Evolutionary conservation across 495 filamentous ascomycete species (phyloP).

Genomic region (Penicillium antarcticum): DNA sequence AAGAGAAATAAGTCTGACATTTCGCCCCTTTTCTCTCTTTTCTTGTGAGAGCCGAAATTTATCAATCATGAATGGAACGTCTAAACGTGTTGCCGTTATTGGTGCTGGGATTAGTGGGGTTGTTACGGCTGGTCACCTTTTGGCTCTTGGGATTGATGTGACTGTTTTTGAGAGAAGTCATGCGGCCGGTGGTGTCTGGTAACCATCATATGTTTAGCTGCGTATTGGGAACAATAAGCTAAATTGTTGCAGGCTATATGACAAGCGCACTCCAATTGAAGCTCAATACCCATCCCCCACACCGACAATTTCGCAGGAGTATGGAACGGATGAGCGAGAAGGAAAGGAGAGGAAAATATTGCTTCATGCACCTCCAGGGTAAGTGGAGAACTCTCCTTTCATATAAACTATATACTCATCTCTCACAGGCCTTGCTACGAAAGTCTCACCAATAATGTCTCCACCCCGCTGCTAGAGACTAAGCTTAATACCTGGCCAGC

Average conservation of each 20-base stretch:
- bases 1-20: too few relatives aligned
- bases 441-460: constrained; percentile 63
- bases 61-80: constrained; percentile 20
- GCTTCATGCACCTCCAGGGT: constrained; percentile 52
- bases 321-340: constrained; percentile 18
- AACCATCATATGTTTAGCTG: constrained; percentile 3
- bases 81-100: constrained; percentile 57
- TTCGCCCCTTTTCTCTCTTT: background rate
- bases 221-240: background rate
- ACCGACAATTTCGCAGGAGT: constrained; percentile 37
- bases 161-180: constrained; percentile 62
- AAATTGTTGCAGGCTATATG: constrained; percentile 45
- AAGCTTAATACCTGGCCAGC: constrained; percentile 59
- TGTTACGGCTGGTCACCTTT: constrained; percentile 58
- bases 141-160: constrained; percentile 55
- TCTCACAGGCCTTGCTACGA: constrained; percentile 51
- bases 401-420: constrained; percentile 1
- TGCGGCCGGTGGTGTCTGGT: constrained; percentile 62
- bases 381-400: background rate
- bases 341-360: constrained; percentile 25
- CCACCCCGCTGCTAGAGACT: constrained; percentile 57
- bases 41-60: too few relatives aligned
- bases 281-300: constrained; percentile 52
- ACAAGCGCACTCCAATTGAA: constrained; percentile 55
- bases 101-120: constrained; percentile 71